Conservation (phyloP, 176 grass and related monocot genomes). For the Tillandsia fasciculata region DNA sequence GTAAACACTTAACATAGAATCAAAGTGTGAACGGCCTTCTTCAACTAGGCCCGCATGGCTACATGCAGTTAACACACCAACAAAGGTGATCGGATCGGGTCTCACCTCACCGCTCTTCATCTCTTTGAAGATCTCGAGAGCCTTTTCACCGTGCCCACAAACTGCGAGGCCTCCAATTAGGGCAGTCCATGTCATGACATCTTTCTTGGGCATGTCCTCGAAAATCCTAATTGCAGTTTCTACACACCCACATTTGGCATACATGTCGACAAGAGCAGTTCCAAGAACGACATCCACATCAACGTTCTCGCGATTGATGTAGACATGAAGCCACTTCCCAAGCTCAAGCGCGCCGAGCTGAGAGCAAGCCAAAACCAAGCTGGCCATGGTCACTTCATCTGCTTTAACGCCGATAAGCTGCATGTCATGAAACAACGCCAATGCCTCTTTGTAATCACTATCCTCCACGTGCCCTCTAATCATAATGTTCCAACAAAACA, state of each 20-base stretch:
- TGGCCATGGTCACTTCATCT: constrained; percentile 17
- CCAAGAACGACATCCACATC: constrained; percentile 10
- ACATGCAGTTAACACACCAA: constrained; percentile 15
- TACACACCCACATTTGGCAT: constrained; percentile 11
- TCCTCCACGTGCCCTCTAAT: constrained; percentile 14
- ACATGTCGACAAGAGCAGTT: constrained; percentile 22
- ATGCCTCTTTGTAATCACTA: constrained; percentile 11
- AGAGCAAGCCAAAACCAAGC: constrained; percentile 7
- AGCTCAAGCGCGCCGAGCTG: constrained; percentile 15
- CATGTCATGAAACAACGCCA: constrained; percentile 12
- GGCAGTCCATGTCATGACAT: constrained; percentile 15
- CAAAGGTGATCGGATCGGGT: constrained; percentile 9
- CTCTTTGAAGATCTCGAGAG: constrained; percentile 1
- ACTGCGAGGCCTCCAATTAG: constrained; percentile 11
- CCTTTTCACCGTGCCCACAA: constrained; percentile 10
- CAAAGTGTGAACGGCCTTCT: constrained; percentile 7
- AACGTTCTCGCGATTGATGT: constrained; percentile 7
- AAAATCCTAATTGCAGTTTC: constrained; percentile 8
- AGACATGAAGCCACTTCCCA: constrained; percentile 16
- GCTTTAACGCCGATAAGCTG: constrained; percentile 1
- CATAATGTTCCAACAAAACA: constrained; percentile 18
- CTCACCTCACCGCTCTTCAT: constrained; percentile 14
- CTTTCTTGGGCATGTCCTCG: constrained; percentile 8
- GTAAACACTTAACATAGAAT: constrained; percentile 7
- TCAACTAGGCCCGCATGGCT: constrained; percentile 12